Evolutionary conservation across 2,329 filamentous ascomycete genomes (phyloP).

Genomic region (Elsinoe australis): DNA sequence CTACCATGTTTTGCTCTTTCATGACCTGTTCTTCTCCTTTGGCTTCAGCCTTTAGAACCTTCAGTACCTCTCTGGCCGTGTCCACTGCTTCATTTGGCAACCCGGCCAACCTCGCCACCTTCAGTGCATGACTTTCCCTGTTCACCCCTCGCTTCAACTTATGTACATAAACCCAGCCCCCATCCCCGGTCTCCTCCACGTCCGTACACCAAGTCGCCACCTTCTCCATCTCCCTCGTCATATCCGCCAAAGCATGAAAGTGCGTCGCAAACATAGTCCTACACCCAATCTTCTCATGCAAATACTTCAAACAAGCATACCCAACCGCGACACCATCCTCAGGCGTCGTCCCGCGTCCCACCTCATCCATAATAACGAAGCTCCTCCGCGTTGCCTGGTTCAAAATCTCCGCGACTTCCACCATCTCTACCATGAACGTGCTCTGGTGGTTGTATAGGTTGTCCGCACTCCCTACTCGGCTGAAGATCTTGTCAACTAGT

Average conservation of each 20-base stretch:
- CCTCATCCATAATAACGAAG: conserved; percentile 96
- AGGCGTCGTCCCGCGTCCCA: conserved; percentile 87
- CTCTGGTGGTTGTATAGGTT: conserved; percentile 92
- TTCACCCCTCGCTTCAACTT: conserved; percentile 75
- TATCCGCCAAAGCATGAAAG: conserved; percentile 77
- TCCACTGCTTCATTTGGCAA: conserved; percentile 64
- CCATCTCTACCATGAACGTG: conserved; percentile 99
- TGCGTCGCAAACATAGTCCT: conserved; percentile 89
- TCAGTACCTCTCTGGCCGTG: conserved; percentile 56
- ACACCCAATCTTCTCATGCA: conserved; percentile 68
- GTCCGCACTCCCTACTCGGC: conserved; percentile 78
- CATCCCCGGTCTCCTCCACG: conserved; percentile 60
- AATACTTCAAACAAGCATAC: conserved; percentile 77
- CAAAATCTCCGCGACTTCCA: conserved; percentile 87
- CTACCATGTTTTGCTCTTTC: no score
- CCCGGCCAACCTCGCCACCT: conserved; percentile 83
- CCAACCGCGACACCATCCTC: conserved; percentile 86
- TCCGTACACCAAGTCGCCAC: conserved; percentile 83
- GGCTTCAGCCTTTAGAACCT: conserved; percentile 22
- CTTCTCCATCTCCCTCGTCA: conserved; percentile 53
- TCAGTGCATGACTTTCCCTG: conserved; percentile 79
- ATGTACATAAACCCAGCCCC: conserved; percentile 78
- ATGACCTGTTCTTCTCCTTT: no score
- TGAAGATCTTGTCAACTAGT: conserved; percentile 93
- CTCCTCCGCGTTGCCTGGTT: conserved; percentile 73